Evolutionary conservation across 352 stramenopile genomes (phyloP), one percentile per base, ranked within the genome.

Genomic region (Pythium myriotylum): DNA sequence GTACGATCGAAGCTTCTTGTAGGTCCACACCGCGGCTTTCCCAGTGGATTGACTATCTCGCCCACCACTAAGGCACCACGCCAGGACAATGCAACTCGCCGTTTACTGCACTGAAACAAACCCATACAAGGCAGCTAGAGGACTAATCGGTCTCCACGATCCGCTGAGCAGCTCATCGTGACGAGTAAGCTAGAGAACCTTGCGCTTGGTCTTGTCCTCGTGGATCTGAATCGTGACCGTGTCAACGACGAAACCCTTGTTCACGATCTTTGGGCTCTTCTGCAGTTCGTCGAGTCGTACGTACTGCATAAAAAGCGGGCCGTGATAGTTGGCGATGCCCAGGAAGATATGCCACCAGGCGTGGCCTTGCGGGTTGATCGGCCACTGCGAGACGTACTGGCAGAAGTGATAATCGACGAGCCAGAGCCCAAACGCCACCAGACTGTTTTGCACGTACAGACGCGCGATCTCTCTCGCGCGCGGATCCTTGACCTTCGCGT

Each of bases 301-400:
- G 56, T n/a, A 94, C 62, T 94, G 83, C 85, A 92, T 92, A 46
- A 94, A 94, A 22, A 94, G 76, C 0, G 83, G 81, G 2, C 85
- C 85, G 55, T 91, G 73, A 64, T 94, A 94, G 4, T 65, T 82
- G 45, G 79, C 85, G 17, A 94, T 76, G 33, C 83, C 81, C 73
- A 89, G 90, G 67, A 94, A 87, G 17, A 91, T 68, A 65, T 94
- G 85, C 85, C 85, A 94, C 85, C 79, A 94, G 20, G 83, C 85
- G 65, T 94, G 85, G 29, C 81, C 85, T 54, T 94, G 84, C 1
- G 83, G 76, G 60, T 94, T 94, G 19, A 92, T 57, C 2, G 79
- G 84, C 65, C 56, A 91, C 59, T 10, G 69, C 51, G 45, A 80
- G 60, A 47, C 59, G 12, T 67, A 54, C 41, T 80, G 60, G 50